Base-by-base conservation (phyloP, 768 basidiomycete genomes). In the Tremella fuciformis region DNA sequence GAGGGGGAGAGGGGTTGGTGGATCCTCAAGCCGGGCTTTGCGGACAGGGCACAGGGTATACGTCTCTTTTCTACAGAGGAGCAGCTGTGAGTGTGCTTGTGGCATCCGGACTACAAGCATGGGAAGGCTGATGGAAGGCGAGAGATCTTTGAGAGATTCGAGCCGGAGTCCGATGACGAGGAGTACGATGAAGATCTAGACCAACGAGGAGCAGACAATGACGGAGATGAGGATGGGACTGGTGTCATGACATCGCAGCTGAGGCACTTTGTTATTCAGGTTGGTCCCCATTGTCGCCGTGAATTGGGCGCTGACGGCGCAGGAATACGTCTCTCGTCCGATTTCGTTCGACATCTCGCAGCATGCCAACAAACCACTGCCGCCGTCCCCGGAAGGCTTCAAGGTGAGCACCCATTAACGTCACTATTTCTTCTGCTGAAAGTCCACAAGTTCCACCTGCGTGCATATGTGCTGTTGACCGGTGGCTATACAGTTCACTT, bases 1-100 rank as follows among this genome's bases (percentile, higher is more conserved):
- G 34, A 24, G 7, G 37, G 4, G 57, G 51, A 57, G 3, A 29
- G 39, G 24, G 75, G 72, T 50, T 97, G 94, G 94, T 98, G 87
- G 83, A 94, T 99, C 60, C 78, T 99, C 52, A 99, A 99, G 79
- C 93, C 96, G 47, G 90, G 91, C 16, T 94, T 99, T 89, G 87
- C 92, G 1, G 93, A 98, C 79, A 83, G 91, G 50, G 96, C 92
- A 13, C 90, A 91, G 82, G 96, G 94, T 1, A 92, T 99, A 63
- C 80, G 92, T 46, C 78, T 99, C 48, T 97, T 99, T 78, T 84
- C 87, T 53, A 86, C 82, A 55, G 87, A 87, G 76, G 83, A 84
- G 13, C 79, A 83, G 29, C 80, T 99, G 58, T 82, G 83, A 58
- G 75, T 59, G 7, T 19, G 38, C 7, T 11, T 39, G 13, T 13